A percentile compares a stretch with the other conserved stretches of the same genome.
Evolutionary conservation across 495 filamentous ascomycete genomes (phyloP).

Genomic region (Hypomontagnella monticulosa): DNA sequence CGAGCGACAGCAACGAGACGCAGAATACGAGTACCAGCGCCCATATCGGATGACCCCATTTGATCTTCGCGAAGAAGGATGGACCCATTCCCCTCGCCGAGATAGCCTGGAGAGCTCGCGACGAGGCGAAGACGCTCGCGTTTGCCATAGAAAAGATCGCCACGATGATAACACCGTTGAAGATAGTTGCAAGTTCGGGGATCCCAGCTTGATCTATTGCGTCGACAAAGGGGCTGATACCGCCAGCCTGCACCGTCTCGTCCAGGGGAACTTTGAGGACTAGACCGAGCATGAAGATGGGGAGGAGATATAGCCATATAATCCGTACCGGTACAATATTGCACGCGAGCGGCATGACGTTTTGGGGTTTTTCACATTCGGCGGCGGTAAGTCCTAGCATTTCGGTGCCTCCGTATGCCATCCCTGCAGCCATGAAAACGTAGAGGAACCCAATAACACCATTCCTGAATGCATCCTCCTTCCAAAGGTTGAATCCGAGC

Average conservation of each 20-base stretch:
- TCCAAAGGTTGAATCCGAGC: conserved; percentile 48
- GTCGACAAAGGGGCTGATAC: conserved; percentile 69
- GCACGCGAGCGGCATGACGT: conserved; percentile 76
- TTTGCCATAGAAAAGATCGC: conserved; percentile 64
- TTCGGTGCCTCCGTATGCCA: conserved; percentile 71
- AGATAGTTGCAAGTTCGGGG: conserved; percentile 65
- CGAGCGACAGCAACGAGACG: conserved; percentile 49
- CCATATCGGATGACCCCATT: conserved; percentile 60
- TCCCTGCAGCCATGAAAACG: conserved; percentile 68
- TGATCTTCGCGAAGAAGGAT: conserved; percentile 58
- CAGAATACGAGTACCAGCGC: conserved; percentile 59
- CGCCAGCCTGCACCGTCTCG: conserved; percentile 46
- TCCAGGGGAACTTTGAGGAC: conserved; percentile 46
- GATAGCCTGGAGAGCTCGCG: conserved; percentile 67
- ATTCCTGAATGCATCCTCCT: conserved; percentile 63
- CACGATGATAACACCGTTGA: conserved; percentile 71
- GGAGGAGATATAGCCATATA: conserved; percentile 74
- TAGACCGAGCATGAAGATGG: conserved; percentile 63
- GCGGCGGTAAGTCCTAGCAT: conserved; percentile 73
- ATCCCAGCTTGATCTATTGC: conserved; percentile 67
- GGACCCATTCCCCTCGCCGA: conserved; percentile 63
- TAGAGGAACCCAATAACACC: conserved; percentile 68
- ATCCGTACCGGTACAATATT: conserved; percentile 80
- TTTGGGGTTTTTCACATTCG: conserved; percentile 75
- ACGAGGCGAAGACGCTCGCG: conserved; percentile 65